These are phyloP conservation scores for Fusarium sp. DNA, from an alignment of 2,329 filamentous ascomycete genomes.

Conservation along the genomic window DNA sequence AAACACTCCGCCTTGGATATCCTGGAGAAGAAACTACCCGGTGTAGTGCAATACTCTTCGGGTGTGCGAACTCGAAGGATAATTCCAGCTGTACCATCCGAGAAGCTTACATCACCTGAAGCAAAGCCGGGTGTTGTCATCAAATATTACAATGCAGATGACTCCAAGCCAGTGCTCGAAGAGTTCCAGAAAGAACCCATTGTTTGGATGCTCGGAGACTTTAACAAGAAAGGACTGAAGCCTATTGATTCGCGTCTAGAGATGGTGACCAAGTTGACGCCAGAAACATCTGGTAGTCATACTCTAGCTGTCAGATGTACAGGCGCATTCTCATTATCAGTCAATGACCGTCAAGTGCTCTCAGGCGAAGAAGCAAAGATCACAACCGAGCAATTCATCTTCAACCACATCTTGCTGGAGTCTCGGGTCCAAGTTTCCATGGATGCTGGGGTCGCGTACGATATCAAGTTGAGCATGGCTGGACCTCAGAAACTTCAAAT, in stretches of 20 bases:
- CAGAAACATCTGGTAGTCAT: constrained; percentile 27
- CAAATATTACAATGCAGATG: constrained; percentile 18
- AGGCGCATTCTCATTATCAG: constrained; percentile 11
- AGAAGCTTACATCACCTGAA: constrained; percentile 1
- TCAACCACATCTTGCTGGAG: constrained; percentile 22
- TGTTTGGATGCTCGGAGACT: constrained; percentile 25
- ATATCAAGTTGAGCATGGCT: constrained; percentile 19
- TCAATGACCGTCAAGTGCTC: constrained; percentile 16
- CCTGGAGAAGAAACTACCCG: constrained; percentile 5
- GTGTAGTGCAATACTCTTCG: constrained; percentile 8
- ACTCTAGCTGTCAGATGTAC: constrained; percentile 27
- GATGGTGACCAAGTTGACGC: constrained; percentile 12
- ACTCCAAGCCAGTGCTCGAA: not conserved
- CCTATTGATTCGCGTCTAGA: constrained; percentile 18
- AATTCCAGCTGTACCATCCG: constrained; percentile 15
- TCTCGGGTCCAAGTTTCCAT: constrained; percentile 20
- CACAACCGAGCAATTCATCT: constrained; percentile 35
- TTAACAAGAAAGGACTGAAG: constrained; percentile 8
- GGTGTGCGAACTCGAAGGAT: constrained; percentile 30
- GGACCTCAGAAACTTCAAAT: not conserved
- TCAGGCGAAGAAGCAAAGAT: constrained; percentile 9
- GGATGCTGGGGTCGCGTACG: constrained; percentile 14
- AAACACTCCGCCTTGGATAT: constrained; percentile 21
- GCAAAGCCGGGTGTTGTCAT: constrained; percentile 16
- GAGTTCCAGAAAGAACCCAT: constrained; percentile 14